Evolutionary conservation across 2,329 filamentous ascomycete species (phyloP).

Genomic region (Fonsecaea pedrosoi): DNA sequence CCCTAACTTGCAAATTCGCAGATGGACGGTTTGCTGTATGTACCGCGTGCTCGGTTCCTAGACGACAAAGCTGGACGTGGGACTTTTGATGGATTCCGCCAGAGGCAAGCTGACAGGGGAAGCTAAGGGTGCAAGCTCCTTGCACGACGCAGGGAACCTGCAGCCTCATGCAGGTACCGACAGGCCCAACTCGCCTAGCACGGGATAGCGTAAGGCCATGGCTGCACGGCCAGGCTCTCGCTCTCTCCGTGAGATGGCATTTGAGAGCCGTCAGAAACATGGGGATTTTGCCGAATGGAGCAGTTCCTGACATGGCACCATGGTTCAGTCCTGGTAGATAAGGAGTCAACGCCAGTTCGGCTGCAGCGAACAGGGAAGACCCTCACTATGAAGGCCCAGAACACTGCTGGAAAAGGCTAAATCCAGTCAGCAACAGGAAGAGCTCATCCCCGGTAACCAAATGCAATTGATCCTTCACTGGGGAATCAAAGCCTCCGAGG

Average conservation of each 20-base stretch:
- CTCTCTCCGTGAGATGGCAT: not conserved
- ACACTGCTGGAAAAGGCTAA: constrained; percentile 10
- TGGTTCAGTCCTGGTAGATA: not conserved
- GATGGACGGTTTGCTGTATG: not conserved
- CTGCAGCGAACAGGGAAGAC: not conserved
- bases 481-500: not conserved
- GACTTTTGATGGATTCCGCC: not conserved
- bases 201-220: constrained; percentile 6
- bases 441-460: not conserved
- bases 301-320: not conserved
- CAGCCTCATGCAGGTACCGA: constrained; percentile 22
- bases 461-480: constrained; percentile 10
- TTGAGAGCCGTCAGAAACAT: not conserved
- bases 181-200: constrained; percentile 7
- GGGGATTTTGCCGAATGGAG: not conserved
- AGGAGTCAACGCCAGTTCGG: constrained; percentile 8
- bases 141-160: constrained; percentile 11
- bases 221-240: constrained; percentile 13
- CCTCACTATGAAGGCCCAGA: not conserved
- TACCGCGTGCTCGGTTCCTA: not conserved
- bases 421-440: not conserved
- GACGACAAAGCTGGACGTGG: not conserved
- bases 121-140: constrained; percentile 4
- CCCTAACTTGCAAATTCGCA: not conserved
- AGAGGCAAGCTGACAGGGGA: not conserved